phyloP scores from a whole-genome alignment of 768 basidiomycete species.

The Stropharia rugosoannulata region DNA sequence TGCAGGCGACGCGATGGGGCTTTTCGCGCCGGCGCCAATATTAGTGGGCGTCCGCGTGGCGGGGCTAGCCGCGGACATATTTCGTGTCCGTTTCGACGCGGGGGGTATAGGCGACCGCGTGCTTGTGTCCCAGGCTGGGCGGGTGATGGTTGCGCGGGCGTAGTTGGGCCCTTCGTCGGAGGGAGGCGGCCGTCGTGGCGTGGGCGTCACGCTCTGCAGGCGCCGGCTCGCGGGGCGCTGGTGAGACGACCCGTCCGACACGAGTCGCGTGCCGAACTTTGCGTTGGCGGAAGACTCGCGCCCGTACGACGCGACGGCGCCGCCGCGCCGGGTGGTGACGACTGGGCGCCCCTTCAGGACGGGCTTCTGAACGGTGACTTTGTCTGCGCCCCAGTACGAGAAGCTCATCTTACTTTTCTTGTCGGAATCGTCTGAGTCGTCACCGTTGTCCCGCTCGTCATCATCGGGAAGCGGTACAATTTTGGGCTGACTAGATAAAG shows the following conservation, averaged over 20 bases:
- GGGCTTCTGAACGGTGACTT: conserved; percentile 84
- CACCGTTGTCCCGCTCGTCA: conserved; percentile 51
- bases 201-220: conserved; percentile 47
- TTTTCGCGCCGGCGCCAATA: conserved; percentile 29
- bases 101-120: conserved; percentile 35
- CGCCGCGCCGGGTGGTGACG: conserved; percentile 41
- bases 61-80: conserved; percentile 73
- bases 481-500: conserved; percentile 55
- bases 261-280: conserved; percentile 85
- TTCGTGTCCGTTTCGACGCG: conserved; percentile 61
- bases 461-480: conserved; percentile 72
- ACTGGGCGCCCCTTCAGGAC: conserved; percentile 47
- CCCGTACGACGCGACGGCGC: conserved; percentile 56
- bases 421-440: conserved; percentile 82
- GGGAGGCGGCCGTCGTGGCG: conserved; percentile 40
- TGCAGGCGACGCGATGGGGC: conserved; percentile 64
- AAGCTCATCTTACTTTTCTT: conserved; percentile 93
- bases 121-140: conserved; percentile 72
- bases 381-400: conserved; percentile 92
- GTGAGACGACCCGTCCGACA: conserved; percentile 57
- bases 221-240: conserved; percentile 66
- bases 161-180: conserved; percentile 66
- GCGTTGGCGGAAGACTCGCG: conserved; percentile 88
- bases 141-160: conserved; percentile 70
- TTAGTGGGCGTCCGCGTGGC: conserved; percentile 39